These are phyloP conservation scores for Psilocybe subaeruginosa DNA, from an alignment of 768 basidiomycete species.

Conservation along the genomic window DNA sequence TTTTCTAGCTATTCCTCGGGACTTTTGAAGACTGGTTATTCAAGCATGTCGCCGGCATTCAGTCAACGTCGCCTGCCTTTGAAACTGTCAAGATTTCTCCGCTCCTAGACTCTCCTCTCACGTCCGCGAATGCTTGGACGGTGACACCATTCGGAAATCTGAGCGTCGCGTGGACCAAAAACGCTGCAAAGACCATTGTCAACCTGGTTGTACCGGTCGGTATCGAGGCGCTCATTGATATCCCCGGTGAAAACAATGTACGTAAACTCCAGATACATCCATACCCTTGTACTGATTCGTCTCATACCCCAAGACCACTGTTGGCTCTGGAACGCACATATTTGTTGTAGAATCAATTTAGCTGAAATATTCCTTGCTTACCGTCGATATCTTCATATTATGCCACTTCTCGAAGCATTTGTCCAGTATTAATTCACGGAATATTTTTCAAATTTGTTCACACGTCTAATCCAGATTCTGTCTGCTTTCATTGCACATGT, in stretches of 20 bases:
- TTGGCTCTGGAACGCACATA: neutral
- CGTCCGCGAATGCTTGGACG: slow-evolving; percentile 27
- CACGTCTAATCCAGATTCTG: no score
- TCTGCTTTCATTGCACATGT: no score
- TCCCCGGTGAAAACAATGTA: neutral
- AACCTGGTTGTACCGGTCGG: neutral
- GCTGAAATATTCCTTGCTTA: no score
- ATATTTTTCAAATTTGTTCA: no score
- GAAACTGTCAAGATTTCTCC: slow-evolving; percentile 27
- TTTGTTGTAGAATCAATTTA: neutral
- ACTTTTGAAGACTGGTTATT: slow-evolving; percentile 35
- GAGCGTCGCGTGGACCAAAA: slow-evolving; percentile 20
- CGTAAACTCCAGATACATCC: neutral
- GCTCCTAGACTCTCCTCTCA: slow-evolving; percentile 16
- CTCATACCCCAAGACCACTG: neutral
- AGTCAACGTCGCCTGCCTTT: slow-evolving; percentile 27
- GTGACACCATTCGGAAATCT: slow-evolving; percentile 32
- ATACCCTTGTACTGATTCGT: neutral
- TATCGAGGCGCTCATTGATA: neutral
- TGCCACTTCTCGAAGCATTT: no score
- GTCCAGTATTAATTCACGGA: no score
- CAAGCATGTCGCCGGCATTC: slow-evolving; percentile 30
- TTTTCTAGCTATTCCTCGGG: slow-evolving; percentile 30
- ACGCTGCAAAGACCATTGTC: neutral
- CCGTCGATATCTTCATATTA: no score